These are phyloP conservation scores for Globisporangium mamillatum DNA, from an alignment of 352 stramenopile genomes.

Conservation along the genomic window DNA sequence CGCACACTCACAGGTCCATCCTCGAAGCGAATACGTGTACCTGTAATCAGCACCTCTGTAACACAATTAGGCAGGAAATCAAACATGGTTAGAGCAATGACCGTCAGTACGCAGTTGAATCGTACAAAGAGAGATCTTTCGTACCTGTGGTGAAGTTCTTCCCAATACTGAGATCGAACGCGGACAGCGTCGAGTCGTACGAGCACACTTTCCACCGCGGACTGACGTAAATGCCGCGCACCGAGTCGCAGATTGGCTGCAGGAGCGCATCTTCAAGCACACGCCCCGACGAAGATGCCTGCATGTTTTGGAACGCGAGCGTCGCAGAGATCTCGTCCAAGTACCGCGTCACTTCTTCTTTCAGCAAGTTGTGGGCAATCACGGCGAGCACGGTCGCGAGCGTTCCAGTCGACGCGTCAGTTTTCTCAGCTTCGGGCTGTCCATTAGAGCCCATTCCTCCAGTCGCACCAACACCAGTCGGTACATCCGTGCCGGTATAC, in stretches of 20 bases:
- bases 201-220: constrained; percentile 81
- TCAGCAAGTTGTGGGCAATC: constrained; percentile 76
- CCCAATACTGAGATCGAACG: constrained; percentile 78
- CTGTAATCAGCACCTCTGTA: constrained; percentile 74
- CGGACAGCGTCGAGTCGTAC: constrained; percentile 70
- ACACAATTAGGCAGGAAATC: not conserved
- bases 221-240: constrained; percentile 72
- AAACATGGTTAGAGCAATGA: not conserved
- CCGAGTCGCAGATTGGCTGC: constrained; percentile 82
- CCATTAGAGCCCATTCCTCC: not conserved
- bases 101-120: not conserved
- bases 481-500: constrained; percentile 33
- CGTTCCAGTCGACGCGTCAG: constrained; percentile 36
- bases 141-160: constrained; percentile 80
- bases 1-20: constrained; percentile 52
- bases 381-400: constrained; percentile 60
- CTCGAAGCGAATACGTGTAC: constrained; percentile 74
- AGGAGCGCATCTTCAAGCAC: constrained; percentile 75
- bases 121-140: not conserved
- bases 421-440: constrained; percentile 38
- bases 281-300: constrained; percentile 51
- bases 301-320: constrained; percentile 58
- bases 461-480: not conserved
- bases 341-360: constrained; percentile 68
- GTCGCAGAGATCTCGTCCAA: constrained; percentile 65